Base-by-base conservation (phyloP, 495 filamentous ascomycete genomes). In the Aspergillus bertholletiae region DNA sequence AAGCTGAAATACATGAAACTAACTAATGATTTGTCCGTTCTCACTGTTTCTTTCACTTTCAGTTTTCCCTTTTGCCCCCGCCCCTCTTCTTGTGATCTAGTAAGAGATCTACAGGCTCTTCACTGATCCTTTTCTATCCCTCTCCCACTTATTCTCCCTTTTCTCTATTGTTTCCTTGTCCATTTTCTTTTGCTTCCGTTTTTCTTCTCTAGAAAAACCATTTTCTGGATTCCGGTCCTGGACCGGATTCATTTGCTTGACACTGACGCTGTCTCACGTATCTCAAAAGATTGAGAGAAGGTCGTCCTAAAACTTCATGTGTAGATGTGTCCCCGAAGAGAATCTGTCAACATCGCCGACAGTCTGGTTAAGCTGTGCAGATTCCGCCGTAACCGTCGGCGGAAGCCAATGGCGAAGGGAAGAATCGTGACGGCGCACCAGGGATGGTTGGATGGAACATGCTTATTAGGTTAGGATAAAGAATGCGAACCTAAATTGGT, bases 11-110 rank as follows among this genome's bases (percentile, higher is more conserved):
- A 18, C 39, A 15, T 37, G 34, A 37, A 37, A 37, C 11, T 37
- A 37, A 37, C n/a, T 37, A 37, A 37, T 28, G 26, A 28, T 28
- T 28, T 28, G 26, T 8, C 26, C 8, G 26, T 28, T 28, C 34
- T 37, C 9, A n/a, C 9, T 37, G 30, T 15, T 37, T 37, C 3
- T 15, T 37, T 15, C 11, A 3, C 5, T 37, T n/a, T 15, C 6
- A 5, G 5, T 47, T 45, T 41, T 41, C 15, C 15, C 26, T 18
- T 27, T 56, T 53, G 43, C 46, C 8, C 26, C 26, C 4, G 5
- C 26, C 26, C n/a, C n/a, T n/a, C 45, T 46, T 20, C 39, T 53
- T 47, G 52, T 61, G 56, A 12, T 49, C 53, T n/a, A 2, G 13
- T 37, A 15, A 47, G 34, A 47, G 21, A 26, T 17, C 35, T 47